phyloP scores from a whole-genome alignment of 768 basidiomycete genomes.

The Suillus decipiens region DNA sequence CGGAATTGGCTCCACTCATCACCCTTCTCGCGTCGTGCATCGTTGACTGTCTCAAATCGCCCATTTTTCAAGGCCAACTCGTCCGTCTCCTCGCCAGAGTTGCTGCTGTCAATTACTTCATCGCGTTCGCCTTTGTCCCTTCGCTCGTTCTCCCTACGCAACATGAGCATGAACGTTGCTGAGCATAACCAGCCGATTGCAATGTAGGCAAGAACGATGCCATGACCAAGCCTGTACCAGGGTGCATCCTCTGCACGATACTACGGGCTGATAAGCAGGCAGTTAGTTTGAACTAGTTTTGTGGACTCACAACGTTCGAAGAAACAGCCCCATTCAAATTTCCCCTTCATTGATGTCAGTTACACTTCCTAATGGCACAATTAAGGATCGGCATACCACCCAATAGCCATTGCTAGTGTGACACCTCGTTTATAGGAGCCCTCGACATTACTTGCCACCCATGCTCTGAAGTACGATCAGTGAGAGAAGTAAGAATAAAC shows the following conservation, averaged over 20 bases:
- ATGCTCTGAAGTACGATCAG: conserved; percentile 26
- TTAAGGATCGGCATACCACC: conserved; percentile 35
- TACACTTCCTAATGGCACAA: conserved; percentile 20
- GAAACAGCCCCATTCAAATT: conserved; percentile 72
- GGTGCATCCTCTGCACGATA: conserved; percentile 67
- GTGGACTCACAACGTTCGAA: conserved; percentile 57
- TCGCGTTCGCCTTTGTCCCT: conserved; percentile 70
- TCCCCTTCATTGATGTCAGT: conserved; percentile 35
- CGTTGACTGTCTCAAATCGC: conserved; percentile 50
- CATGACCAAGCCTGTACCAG: conserved; percentile 71
- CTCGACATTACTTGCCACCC: conserved; percentile 73
- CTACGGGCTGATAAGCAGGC: conserved; percentile 32
- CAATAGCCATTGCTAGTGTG: conserved; percentile 70
- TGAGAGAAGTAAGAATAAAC: background rate
- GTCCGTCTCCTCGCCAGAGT: conserved; percentile 43
- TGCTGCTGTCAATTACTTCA: conserved; percentile 57
- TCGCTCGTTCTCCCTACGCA: conserved; percentile 59
- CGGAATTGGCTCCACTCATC: conserved; percentile 80
- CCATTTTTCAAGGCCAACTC: conserved; percentile 48
- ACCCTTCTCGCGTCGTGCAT: conserved; percentile 61
- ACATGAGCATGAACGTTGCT: conserved; percentile 44
- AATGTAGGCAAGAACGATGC: conserved; percentile 70
- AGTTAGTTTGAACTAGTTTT: background rate
- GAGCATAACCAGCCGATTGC: conserved; percentile 61
- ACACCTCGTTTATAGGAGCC: conserved; percentile 75